Evolutionary conservation across 768 basidiomycete genomes (phyloP).

Genomic region (Scleroderma citrinum): DNA sequence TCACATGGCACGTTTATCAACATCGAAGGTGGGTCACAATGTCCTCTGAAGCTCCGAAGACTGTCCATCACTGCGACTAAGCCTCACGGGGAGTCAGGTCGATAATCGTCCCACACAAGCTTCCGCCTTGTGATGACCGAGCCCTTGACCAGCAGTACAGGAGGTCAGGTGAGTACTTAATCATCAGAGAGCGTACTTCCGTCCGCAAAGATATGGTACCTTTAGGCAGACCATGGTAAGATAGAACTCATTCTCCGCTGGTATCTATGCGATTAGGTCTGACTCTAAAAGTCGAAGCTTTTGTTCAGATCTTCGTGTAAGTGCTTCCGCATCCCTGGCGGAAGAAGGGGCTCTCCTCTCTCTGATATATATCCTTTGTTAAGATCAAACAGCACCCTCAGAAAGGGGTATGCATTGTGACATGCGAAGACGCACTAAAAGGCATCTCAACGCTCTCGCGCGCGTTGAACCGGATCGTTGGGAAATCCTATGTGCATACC

Average conservation of each 20-base stretch:
- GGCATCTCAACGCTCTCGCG: conserved; percentile 98
- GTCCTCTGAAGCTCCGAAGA: no score
- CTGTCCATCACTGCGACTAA: no score
- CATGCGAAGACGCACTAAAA: conserved; percentile 57
- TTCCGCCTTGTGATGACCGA: not conserved
- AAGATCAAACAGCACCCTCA: not conserved
- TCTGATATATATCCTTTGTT: conserved; percentile 43
- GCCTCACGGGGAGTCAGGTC: not conserved
- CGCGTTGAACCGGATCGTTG: conserved; percentile 81
- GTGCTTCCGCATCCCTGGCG: conserved; percentile 85
- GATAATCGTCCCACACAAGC: not conserved
- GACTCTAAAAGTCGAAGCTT: conserved; percentile 51
- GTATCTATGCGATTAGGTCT: no score
- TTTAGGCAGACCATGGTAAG: no score
- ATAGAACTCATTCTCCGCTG: no score
- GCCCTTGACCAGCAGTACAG: no score
- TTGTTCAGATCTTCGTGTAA: conserved; percentile 84
- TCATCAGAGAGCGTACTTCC: no score
- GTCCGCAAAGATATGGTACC: no score
- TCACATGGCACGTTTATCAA: no score
- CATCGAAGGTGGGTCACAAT: no score
- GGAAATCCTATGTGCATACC: conserved; percentile 60
- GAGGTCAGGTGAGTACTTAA: no score
- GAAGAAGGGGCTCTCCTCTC: conserved; percentile 64
- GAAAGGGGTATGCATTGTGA: not conserved